Evolutionary conservation across 257 asterid genomes (phyloP), one percentile per base, ranked within the genome.

Genomic region (Sherardia arvensis): DNA sequence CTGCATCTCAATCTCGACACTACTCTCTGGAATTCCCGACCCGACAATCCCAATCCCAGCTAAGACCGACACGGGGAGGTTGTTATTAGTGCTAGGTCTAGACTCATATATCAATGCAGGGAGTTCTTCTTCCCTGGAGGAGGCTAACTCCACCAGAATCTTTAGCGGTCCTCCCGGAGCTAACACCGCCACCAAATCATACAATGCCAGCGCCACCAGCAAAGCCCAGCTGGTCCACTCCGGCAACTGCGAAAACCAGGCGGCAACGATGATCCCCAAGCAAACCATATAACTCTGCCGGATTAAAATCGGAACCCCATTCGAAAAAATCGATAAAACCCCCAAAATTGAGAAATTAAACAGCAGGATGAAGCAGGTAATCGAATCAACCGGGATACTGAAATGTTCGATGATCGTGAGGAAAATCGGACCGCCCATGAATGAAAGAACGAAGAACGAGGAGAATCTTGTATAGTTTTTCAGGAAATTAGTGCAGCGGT

Each of bases 191-290:
- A 80, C 95, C 48, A 92, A 70, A 71, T 92, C 99, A 66, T 92
- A 92, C 77, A 92, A 56, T 8, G 97, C 97, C 80, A 92, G 36
- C 4, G 95, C 95, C 73, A 89, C 95, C 75, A 92, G 66, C 77
- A 87, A 85, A 70, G 76, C 79, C 99, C 99, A 92, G 3, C 97
- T 92, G 9, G 97, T 92, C 97, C 97, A 92, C 61, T 92, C 99
- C 0, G 99, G 99, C 79, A 92, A 69, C 26, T 84, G 83, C 1
- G 97, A 71, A 75, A 92, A 89, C 99, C 95, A 89, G 21, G 87
- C 97, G 0, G 99, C 99, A 47, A 83, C 95, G 40, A 89, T 85
- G 36, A 92, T 84, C 72, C 97, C 99, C 76, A 89, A 67, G 22
- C 67, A 65, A 74, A 92, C 95, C 97, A 85, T 79, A 45, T 79